Base-by-base conservation (phyloP, 495 filamentous ascomycete species). In the Neurospora terricola region DNA sequence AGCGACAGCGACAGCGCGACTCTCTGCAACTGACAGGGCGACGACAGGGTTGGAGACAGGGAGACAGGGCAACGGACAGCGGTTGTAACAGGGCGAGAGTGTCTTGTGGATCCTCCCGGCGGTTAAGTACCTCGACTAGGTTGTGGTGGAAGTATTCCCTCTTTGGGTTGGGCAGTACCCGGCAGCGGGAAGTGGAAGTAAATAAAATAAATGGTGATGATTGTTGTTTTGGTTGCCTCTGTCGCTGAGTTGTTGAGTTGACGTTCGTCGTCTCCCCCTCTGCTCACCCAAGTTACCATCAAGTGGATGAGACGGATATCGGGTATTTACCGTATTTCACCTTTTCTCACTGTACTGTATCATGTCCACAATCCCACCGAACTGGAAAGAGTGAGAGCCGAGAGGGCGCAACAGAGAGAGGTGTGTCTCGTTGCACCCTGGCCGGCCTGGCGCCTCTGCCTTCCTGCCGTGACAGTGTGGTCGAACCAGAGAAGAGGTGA, bases 321-420 rank as follows among this genome's bases (percentile, higher is more conserved):
- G 54, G 54, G 54, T 27, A 14, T 59, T 27, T 59, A 59, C 48
- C 48, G 48, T 59, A 59, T 59, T 59, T 59, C 45, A 59, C 48
- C 48, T 27, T 21, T 59, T 59, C n/a, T 48, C 9, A n/a, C 42
- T 16, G 40, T 43, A 43, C 43, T 48, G n/a, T n/a, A n/a, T n/a
- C 43, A 48, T 21, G 43, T 48, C 21, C 48, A 34, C 27, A 66
- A 66, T 34, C 54, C 54, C 54, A 34, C 54, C 40, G 59, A 69
- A 27, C 30, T 43, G 73, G 40, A 59, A 54, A 73, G 39, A 45
- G 54, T 70, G 71, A 70, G 69, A 72, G 71, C 54, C 36, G 38
- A 62, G 70, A 27, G 38, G 30, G 72, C 40, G 54, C 54, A 30
- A 62, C 54, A 16, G 12, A 62, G 2, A 54, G 45, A 16, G 10